Conservation (phyloP, 1,284 basidiomycete genomes). For the Puccinia horiana region DNA sequence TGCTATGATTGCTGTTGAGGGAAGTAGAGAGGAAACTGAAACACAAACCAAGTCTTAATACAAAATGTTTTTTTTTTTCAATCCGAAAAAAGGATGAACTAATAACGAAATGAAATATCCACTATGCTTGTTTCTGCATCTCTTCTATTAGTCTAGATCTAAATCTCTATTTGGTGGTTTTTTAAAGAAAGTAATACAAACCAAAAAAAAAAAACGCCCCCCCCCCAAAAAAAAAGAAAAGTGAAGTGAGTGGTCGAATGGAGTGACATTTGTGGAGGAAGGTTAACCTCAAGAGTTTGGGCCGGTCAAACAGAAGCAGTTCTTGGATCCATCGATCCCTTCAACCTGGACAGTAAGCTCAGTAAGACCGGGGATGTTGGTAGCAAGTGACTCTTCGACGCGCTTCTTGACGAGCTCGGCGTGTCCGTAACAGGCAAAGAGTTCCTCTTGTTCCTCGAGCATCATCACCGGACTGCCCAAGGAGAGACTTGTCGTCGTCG, state of each 20-base stretch:
- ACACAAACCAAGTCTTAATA: no score
- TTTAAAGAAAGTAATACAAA: no score
- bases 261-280: not conserved
- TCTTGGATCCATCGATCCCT: conserved; percentile 42
- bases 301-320: conserved; percentile 35
- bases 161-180: no score
- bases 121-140: no score
- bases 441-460: conserved; percentile 36
- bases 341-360: conserved; percentile 85
- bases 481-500: not conserved
- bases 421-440: conserved; percentile 46
- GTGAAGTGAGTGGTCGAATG: not conserved
- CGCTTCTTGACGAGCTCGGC: conserved; percentile 72
- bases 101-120: no score
- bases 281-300: not conserved
- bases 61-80: no score
- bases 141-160: no score
- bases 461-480: conserved; percentile 31
- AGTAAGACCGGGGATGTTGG: conserved; percentile 73
- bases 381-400: conserved; percentile 72
- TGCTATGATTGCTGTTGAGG: no score
- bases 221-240: not conserved
- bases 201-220: no score
- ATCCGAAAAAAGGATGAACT: no score
- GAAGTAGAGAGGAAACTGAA: no score